phyloP scores from a whole-genome alignment of 2,329 filamentous ascomycete genomes.

The Lasiodiplodia hormozganensis region DNA sequence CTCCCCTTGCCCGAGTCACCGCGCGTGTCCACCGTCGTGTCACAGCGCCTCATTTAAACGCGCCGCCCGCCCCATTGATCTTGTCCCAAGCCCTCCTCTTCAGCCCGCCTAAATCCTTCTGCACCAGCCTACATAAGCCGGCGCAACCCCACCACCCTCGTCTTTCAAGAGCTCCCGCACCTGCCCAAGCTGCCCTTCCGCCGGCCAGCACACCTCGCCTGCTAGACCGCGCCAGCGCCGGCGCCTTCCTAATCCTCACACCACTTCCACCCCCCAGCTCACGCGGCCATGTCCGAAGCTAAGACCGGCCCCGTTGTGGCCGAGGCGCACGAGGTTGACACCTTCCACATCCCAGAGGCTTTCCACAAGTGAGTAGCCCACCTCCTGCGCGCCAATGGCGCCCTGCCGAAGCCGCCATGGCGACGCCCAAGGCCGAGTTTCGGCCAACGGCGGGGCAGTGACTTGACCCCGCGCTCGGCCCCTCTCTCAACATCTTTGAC shows the following conservation, averaged over 20 bases:
- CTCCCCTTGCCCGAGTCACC: constrained; percentile 20
- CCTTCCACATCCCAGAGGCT: constrained; percentile 66
- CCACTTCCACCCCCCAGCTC: background rate
- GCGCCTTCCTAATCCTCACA: constrained; percentile 8
- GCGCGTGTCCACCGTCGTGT: constrained; percentile 24
- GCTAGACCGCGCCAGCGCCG: constrained; percentile 2
- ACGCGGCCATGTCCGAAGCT: constrained; percentile 50
- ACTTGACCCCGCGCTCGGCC: constrained; percentile 17
- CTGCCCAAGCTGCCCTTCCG: background rate
- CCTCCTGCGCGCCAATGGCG: background rate
- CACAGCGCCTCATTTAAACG: constrained; percentile 24
- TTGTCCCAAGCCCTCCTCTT: background rate
- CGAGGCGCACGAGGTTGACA: constrained; percentile 79
- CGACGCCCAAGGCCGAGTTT: constrained; percentile 10
- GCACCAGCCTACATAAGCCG: constrained; percentile 12
- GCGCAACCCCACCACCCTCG: constrained; percentile 5
- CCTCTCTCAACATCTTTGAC: background rate
- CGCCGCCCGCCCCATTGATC: constrained; percentile 20
- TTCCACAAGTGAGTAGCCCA: constrained; percentile 48
- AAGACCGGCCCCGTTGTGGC: constrained; percentile 63
- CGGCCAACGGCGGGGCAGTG: constrained; percentile 11
- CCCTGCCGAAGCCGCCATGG: constrained; percentile 13
- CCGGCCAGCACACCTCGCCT: background rate
- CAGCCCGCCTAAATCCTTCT: constrained; percentile 2
- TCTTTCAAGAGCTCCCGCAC: background rate